Evolutionary conservation across 2,329 filamentous ascomycete species (phyloP).

Genomic region (Ploettnerulaceae sp.): DNA sequence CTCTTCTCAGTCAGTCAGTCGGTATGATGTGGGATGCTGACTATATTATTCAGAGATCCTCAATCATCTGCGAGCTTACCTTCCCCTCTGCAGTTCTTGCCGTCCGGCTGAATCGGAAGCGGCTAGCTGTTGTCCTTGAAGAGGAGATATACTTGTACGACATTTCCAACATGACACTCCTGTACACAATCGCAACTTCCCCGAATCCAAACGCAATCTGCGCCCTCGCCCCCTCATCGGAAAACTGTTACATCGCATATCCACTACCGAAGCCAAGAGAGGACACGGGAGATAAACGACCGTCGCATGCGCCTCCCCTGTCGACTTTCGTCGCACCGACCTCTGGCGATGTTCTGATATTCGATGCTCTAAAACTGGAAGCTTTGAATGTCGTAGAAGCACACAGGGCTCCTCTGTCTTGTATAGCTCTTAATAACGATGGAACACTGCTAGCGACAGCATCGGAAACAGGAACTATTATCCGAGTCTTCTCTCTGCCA

Average conservation of each 20-base stretch:
- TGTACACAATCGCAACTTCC: slow-evolving; percentile 89
- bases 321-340: slow-evolving; percentile 77
- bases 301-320: slow-evolving; percentile 78
- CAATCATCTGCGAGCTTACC: slow-evolving; percentile 96
- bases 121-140: slow-evolving; percentile 87
- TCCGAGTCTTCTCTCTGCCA: slow-evolving; percentile 90
- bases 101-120: slow-evolving; percentile 89
- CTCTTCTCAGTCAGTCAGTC: background rate
- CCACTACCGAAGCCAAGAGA: slow-evolving; percentile 73
- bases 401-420: slow-evolving; percentile 85
- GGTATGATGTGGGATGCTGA: background rate
- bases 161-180: slow-evolving; percentile 95
- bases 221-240: slow-evolving; percentile 86
- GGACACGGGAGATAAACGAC: slow-evolving; percentile 51
- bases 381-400: slow-evolving; percentile 94
- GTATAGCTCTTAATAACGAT: slow-evolving; percentile 86
- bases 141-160: slow-evolving; percentile 98
- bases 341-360: slow-evolving; percentile 87
- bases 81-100: slow-evolving; percentile 96
- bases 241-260: slow-evolving; percentile 93
- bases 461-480: slow-evolving; percentile 96
- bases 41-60: slow-evolving; percentile 45
- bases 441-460: slow-evolving; percentile 89
- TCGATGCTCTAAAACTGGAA: slow-evolving; percentile 83
- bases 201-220: slow-evolving; percentile 90